Evolutionary conservation across 768 basidiomycete species (phyloP), one percentile per base, ranked within the genome.

Genomic region (Mycena chlorophos): DNA sequence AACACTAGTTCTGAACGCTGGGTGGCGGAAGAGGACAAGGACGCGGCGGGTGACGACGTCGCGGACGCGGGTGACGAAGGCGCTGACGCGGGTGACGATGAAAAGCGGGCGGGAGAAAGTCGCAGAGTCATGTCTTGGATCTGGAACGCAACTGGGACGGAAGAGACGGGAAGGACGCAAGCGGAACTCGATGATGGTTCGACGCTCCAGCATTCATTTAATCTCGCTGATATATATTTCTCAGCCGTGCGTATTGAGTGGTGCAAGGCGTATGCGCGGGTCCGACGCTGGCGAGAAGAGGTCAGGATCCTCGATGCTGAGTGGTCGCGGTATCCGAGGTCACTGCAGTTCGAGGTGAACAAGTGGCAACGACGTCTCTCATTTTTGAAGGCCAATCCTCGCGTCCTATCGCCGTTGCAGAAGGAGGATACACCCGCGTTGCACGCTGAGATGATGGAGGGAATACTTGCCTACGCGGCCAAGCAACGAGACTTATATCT

Each of bases 281-380:
- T 34, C 4, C 20, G 43, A 3, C 57, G 55, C 13, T 65, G 61
- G 51, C 30, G 45, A 2, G 61, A 66, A 22, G 65, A 66, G 17
- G 45, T 60, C 1, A 39, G 47, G 23, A 42, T 61, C 3, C 34
- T 66, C 3, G 39, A 28, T 6, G 64, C 65, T 46, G 65, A 66
- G 39, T 65, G 63, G 64, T 40, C 61, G 22, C 45, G 55, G 13
- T 20, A 12, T 19, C 39, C 39, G 12, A 40, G 10, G 6, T 40
- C 39, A 10, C 19, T 40, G 12, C 6, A 10, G 19, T 19, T 12
- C 39, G 39, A 40, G 19, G 39, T 19, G 12, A 20, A 19, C 39
- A 12, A 6, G 6, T 40, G 39, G 39, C 31, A 17, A 8, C 8
- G 17, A 8, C 31, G 31, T 34, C 31, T 34, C 31, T n/a, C n/a